Evolutionary conservation across 83 land plant genomes (phyloP).

Genomic region (Picea abies): DNA sequence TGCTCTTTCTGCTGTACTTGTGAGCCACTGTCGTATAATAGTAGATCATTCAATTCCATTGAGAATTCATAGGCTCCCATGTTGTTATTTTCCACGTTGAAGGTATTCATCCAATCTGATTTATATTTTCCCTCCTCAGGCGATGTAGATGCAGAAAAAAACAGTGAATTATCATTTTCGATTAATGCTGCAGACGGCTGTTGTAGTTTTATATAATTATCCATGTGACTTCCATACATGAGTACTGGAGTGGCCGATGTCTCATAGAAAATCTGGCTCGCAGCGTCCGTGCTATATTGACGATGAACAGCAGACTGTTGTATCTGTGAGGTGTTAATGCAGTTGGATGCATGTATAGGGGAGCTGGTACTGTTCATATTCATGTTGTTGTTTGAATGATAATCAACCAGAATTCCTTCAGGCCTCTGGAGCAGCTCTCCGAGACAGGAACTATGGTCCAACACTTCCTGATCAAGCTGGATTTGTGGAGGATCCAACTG

Average conservation of each 20-base stretch:
- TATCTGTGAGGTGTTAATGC: neutral
- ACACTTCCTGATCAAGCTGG: neutral
- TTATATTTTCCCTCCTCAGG: neutral
- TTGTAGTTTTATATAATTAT: neutral
- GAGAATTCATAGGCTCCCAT: neutral
- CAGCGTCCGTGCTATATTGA: neutral
- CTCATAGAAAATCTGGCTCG: neutral
- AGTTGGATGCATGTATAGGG: neutral
- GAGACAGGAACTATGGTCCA: neutral
- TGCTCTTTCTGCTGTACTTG: neutral
- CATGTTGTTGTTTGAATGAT: constrained; percentile 1
- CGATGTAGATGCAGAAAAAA: neutral
- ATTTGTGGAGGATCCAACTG: neutral
- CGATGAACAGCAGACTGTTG: neutral
- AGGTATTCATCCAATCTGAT: neutral
- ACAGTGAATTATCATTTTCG: neutral
- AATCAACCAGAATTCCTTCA: neutral
- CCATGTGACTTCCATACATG: neutral
- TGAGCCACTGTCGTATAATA: neutral
- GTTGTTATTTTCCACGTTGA: neutral
- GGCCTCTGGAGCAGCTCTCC: neutral
- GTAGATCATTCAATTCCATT: neutral
- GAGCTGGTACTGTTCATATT: neutral
- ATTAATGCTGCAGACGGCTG: neutral
- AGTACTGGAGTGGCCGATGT: neutral